Evolutionary conservation across 805 yeast genomes (phyloP).

Genomic region (Kluyveromyces aestuarii): DNA sequence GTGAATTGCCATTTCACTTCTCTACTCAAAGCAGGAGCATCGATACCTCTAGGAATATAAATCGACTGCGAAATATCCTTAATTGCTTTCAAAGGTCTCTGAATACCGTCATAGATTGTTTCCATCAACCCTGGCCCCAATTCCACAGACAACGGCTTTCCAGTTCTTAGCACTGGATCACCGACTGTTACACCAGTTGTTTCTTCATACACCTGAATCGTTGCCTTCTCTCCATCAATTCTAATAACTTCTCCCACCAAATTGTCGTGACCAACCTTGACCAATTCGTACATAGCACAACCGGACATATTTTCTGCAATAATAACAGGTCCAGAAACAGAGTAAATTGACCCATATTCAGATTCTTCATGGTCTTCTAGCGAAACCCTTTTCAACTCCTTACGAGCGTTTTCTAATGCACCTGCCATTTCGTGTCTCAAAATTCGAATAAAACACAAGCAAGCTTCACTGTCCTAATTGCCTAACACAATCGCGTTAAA

Average conservation of each 20-base stretch:
- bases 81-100: conserved; percentile 94
- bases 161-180: conserved; percentile 96
- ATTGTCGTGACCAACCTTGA: conserved; percentile 93
- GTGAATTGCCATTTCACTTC: conserved; percentile 73
- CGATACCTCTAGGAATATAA: conserved; percentile 97
- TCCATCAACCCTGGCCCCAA: conserved; percentile 99
- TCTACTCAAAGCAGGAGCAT: conserved; percentile 91
- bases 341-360: conserved; percentile 79
- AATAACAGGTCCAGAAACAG: conserved; percentile 97
- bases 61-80: conserved; percentile 82
- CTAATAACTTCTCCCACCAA: conserved; percentile 98
- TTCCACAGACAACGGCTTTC: conserved; percentile 98
- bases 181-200: conserved; percentile 99
- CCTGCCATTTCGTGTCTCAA: conserved; percentile 56
- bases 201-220: conserved; percentile 98
- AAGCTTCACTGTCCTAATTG: not conserved
- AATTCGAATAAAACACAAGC: conserved; percentile 2
- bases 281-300: conserved; percentile 99
- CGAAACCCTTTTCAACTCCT: conserved; percentile 78
- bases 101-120: conserved; percentile 98
- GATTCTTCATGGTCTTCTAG: conserved; percentile 67
- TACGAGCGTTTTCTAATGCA: conserved; percentile 94
- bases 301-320: conserved; percentile 99
- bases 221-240: conserved; percentile 92
- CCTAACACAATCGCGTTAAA: not conserved